These are phyloP conservation scores for Penicillium angulare DNA, from an alignment of 495 filamentous ascomycete genomes.

Conservation along the genomic window DNA sequence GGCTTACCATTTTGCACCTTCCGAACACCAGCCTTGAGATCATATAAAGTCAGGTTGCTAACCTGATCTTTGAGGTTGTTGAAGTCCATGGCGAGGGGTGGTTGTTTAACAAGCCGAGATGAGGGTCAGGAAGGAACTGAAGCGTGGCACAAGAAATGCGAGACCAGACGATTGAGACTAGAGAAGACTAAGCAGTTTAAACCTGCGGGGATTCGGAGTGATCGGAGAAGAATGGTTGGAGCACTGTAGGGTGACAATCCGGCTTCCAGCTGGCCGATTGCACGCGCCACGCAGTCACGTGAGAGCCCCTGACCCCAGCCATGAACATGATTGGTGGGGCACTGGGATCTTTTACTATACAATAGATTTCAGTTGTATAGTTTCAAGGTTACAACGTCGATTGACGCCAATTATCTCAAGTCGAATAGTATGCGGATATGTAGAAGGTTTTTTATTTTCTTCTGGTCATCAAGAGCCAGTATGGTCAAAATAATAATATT, in stretches of 20 bases:
- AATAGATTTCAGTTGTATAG: too few relatives aligned
- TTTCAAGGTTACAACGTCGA: too few relatives aligned
- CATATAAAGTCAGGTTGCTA: slow-evolving; percentile 92
- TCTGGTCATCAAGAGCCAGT: too few relatives aligned
- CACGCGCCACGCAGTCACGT: slow-evolving; percentile 38
- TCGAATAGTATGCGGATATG: too few relatives aligned
- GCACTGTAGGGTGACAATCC: slow-evolving; percentile 17
- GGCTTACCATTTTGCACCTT: slow-evolving; percentile 95
- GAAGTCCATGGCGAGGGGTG: slow-evolving; percentile 70
- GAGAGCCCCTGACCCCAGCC: slow-evolving; percentile 32
- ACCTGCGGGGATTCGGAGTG: slow-evolving; percentile 16
- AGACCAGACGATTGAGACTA: slow-evolving; percentile 5
- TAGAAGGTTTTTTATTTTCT: too few relatives aligned
- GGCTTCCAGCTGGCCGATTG: slow-evolving; percentile 39
- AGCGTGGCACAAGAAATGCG: neutral
- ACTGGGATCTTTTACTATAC: neutral
- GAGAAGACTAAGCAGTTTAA: slow-evolving; percentile 18
- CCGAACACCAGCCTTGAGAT: slow-evolving; percentile 93
- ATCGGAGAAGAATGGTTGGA: slow-evolving; percentile 7
- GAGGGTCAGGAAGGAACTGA: slow-evolving; percentile 8
- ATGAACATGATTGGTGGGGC: slow-evolving; percentile 1
- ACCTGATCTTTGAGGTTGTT: slow-evolving; percentile 82
- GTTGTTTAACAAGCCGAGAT: slow-evolving; percentile 14
- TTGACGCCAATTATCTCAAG: too few relatives aligned
- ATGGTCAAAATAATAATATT: too few relatives aligned